These are phyloP conservation scores for Ogataea nakhonphanomensis DNA, from an alignment of 805 yeast species.

Conservation along the genomic window DNA sequence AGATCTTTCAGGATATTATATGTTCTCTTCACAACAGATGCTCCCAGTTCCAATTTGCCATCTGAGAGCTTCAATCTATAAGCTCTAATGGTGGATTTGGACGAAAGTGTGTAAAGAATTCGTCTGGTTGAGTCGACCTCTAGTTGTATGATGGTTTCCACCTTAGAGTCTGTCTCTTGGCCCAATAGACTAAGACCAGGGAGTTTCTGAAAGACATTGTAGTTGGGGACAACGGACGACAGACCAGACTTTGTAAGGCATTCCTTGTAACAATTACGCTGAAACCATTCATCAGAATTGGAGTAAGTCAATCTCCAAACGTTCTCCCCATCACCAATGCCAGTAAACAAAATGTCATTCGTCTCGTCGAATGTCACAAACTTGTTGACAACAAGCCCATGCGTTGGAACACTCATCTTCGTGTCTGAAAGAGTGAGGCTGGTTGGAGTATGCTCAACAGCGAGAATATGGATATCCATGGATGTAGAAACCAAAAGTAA, in stretches of 20 bases:
- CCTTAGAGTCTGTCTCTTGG: conserved; percentile 27
- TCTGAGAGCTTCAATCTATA: conserved; percentile 53
- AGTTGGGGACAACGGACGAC: conserved; percentile 47
- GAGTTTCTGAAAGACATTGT: conserved; percentile 24
- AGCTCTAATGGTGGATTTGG: conserved; percentile 76
- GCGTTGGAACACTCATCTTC: conserved; percentile 72
- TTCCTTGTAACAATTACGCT: conserved; percentile 75
- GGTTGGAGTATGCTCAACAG: conserved; percentile 52
- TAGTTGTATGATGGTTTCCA: conserved; percentile 62
- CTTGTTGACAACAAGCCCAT: conserved; percentile 69
- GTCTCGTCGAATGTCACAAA: conserved; percentile 58
- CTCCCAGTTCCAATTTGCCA: conserved; percentile 31
- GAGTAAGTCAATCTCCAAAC: conserved; percentile 88
- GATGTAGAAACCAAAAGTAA: conserved; percentile 78
- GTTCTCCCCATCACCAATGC: conserved; percentile 71
- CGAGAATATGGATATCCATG: conserved; percentile 70
- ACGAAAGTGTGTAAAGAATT: conserved; percentile 76
- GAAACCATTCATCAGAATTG: conserved; percentile 81
- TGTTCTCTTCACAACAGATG: conserved; percentile 38
- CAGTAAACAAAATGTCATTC: conserved; percentile 80
- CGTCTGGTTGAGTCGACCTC: conserved; percentile 75
- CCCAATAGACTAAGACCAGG: conserved; percentile 30
- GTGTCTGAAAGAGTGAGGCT: conserved; percentile 76
- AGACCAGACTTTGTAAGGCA: conserved; percentile 73
- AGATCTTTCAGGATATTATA: conserved; percentile 45